Conservation (phyloP, 1,139 yeast species). For the Scheffersomyces segobiensis region DNA sequence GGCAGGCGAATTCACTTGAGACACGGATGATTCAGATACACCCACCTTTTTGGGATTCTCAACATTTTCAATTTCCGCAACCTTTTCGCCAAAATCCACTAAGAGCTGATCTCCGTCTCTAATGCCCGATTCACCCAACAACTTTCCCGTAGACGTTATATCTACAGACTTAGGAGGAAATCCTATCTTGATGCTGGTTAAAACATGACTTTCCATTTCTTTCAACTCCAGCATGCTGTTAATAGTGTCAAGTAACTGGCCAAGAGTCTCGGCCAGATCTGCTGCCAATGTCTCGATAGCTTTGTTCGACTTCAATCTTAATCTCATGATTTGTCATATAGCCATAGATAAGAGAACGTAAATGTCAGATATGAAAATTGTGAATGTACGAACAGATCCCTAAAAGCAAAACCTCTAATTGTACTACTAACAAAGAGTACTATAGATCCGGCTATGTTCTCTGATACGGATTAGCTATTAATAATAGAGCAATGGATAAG, state of each 20-base stretch:
- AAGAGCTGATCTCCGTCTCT: constrained; percentile 60
- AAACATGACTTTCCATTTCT: constrained; percentile 9
- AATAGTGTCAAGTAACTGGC: constrained; percentile 19
- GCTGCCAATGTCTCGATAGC: constrained; percentile 18
- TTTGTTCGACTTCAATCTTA: constrained; percentile 21
- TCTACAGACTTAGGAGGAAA: constrained; percentile 59
- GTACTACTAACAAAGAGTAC: not conserved
- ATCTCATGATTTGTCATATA: constrained; percentile 17
- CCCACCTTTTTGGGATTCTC: constrained; percentile 3
- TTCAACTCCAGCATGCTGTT: constrained; percentile 14
- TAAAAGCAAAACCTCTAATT: no score
- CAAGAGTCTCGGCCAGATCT: constrained; percentile 9
- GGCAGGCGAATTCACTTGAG: constrained; percentile 1
- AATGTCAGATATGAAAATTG: not conserved
- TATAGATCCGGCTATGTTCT: no score
- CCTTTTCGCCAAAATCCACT: constrained; percentile 23
- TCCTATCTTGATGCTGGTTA: constrained; percentile 45
- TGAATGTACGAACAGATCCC: not conserved
- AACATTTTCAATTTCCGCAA: not conserved
- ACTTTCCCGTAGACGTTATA: constrained; percentile 15
- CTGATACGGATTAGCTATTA: no score
- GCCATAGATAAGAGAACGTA: not conserved
- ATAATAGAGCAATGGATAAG: not conserved
- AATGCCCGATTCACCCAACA: constrained; percentile 44
- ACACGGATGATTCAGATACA: not conserved